Percentiles rank a stretch among this genome's conserved stretches.
Evolutionary conservation across 2,329 filamentous ascomycete species (phyloP).

Genomic region (Phialemoniopsis sp.): DNA sequence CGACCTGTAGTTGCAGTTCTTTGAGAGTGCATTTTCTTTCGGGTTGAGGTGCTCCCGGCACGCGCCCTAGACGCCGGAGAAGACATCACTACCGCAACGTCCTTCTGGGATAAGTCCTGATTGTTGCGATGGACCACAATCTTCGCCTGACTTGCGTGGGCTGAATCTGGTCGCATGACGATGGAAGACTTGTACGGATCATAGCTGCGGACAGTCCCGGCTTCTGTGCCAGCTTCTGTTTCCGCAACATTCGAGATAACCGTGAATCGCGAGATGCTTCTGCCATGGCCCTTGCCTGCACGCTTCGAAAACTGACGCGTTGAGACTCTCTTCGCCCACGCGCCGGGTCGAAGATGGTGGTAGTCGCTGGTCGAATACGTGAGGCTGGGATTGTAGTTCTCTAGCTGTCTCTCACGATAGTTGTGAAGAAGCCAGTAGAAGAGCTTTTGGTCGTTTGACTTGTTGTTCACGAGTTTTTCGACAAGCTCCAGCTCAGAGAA

Average conservation of each 20-base stretch:
- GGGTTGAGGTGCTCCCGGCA: conserved; percentile 11
- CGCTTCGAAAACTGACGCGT: conserved; percentile 55
- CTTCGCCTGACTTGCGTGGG: conserved; percentile 58
- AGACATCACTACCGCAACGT: conserved; percentile 23
- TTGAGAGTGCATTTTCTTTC: conserved; percentile 23
- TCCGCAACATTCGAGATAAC: conserved; percentile 61
- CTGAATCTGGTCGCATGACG: conserved; percentile 31
- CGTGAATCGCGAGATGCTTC: conserved; percentile 58
- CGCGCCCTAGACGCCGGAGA: no score
- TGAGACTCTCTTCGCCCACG: conserved; percentile 56
- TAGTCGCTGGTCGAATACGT: conserved; percentile 89
- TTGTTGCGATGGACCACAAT: conserved; percentile 62
- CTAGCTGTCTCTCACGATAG: conserved; percentile 79
- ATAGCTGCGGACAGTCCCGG: conserved; percentile 60
- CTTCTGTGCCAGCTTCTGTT: conserved; percentile 29
- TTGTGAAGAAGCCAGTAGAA: conserved; percentile 84
- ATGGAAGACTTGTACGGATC: conserved; percentile 78
- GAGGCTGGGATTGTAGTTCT: conserved; percentile 79
- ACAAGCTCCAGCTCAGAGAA: conserved; percentile 70
- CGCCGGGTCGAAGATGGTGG: conserved; percentile 65
- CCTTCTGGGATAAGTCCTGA: conserved; percentile 20
- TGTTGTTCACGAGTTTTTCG: conserved; percentile 62
- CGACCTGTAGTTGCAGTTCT: conserved; percentile 20
- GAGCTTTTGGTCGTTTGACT: conserved; percentile 83
- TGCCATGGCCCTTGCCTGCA: conserved; percentile 40